Evolutionary conservation across 352 stramenopile species (phyloP), one percentile per base, ranked within the genome.

Genomic region (Pythium sukuiense): DNA sequence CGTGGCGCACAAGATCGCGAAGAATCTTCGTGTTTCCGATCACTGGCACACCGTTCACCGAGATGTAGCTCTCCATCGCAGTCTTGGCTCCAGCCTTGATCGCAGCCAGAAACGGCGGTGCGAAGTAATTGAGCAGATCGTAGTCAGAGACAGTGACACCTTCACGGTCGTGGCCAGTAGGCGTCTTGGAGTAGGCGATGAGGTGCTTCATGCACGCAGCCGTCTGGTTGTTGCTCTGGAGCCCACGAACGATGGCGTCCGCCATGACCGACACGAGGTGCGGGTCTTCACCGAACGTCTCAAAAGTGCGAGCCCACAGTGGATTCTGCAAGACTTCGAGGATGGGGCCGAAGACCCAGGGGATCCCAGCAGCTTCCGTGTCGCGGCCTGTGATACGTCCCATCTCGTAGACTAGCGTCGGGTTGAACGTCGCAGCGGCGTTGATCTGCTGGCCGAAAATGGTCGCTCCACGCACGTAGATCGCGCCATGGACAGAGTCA

Each of bases 251-350:
- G 50, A 96, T 83, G 3, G 79, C 79, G 37, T 81, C 71, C 1
- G 80, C 90, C 83, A 98, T 93, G 43, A 86, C 69, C 0, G 87
- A 83, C 1, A 89, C 89, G 7, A 97, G 30, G 33, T 90, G 65
- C 7, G 90, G 89, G 60, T 98, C 92, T 83, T 98, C 91, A 5
- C 95, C 92, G 76, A 98, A 98, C 12, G 93, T 98, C 72, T 98
- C 95, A 61, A 88, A 98, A 5, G 95, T 92, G 16, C 94, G 76
- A 3, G 85, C 70, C 93, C 93, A 98, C 13, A 93, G 74, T 0
- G 90, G 85, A 63, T 97, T 93, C 54, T 89, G 84, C 0, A 85
- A 85, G 55, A 98, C 76, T 59, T 95, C 87, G 14, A 92, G 76
- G 20, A 97, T 90, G 0, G 94, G 94, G 7, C 74, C 80, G 77